Percentiles rank a stretch among this genome's conserved stretches.
Conservation (phyloP, 768 basidiomycete genomes). For the Tulasnella calospora region DNA sequence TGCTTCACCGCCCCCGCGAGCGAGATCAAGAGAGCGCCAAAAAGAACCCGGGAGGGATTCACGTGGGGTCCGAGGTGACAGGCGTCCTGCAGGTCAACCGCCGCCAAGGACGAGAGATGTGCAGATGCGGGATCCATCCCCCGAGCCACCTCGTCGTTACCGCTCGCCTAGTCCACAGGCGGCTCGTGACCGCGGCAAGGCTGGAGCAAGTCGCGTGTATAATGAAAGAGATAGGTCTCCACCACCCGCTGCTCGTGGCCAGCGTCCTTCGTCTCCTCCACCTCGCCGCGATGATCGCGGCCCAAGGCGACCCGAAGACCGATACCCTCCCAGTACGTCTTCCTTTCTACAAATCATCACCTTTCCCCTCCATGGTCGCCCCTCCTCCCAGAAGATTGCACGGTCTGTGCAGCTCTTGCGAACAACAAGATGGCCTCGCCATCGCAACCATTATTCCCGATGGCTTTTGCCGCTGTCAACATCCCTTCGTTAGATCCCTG, state of each 20-base stretch:
- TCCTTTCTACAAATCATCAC: background rate
- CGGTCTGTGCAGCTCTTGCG: background rate
- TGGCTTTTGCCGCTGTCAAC: background rate
- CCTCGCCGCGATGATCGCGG: background rate
- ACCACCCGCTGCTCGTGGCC: background rate
- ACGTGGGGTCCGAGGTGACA: background rate
- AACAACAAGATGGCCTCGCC: background rate
- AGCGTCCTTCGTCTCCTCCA: background rate
- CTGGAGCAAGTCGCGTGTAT: background rate
- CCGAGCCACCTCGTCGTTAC: background rate
- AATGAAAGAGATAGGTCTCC: background rate
- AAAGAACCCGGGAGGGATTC: background rate
- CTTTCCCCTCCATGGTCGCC: background rate
- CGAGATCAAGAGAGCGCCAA: background rate
- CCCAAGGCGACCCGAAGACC: background rate
- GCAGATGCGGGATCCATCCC: background rate
- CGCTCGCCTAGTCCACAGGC: background rate
- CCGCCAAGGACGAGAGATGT: background rate
- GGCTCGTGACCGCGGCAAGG: background rate
- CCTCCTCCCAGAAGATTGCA: background rate
- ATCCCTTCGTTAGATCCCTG: background rate
- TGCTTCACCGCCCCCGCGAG: slow-evolving; percentile 1
- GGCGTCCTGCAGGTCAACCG: background rate
- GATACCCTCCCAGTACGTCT: slow-evolving; percentile 2
- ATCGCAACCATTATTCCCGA: background rate